Evolutionary conservation across 352 stramenopile genomes (phyloP), one percentile per base, ranked within the genome.

Genomic region (Pythium myriotylum): DNA sequence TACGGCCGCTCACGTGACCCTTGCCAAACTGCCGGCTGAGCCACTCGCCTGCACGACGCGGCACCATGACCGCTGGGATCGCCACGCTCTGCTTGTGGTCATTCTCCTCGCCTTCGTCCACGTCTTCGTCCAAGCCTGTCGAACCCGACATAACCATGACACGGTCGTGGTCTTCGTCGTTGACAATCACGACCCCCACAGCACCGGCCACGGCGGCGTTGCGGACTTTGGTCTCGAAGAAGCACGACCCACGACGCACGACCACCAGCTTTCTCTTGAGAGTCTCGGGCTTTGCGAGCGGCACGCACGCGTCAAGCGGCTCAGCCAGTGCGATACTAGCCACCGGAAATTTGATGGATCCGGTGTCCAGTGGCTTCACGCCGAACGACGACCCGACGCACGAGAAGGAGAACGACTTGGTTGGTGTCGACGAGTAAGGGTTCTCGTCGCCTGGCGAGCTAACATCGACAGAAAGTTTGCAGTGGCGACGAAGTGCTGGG

Each of bases 71-170:
- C 8, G 78, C 75, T 13, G 83, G 81, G 6, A 89, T 67, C 4
- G 64, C 42, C 5, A 84, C 24, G 24, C 54, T 62, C 23, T 72
- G 49, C 26, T 48, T 16, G 1, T 52, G 26, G n/a, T 52, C 40
- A 6, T 56, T 46, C 26, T 17, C 46, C 20, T 27, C 26, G 46
- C 3, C 40, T 14, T 50, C 3, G 8, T 48, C 54, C 3, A 79
- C 68, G 13, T 24, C 7, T 4, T 54, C 53, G 1, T 59, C 53
- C 23, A 35, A 10, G 29, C 55, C 64, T 6, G 58, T 66, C 4
- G 74, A 71, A 17, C 79, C 73, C 29, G 77, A 84, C 86, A 94
- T 94, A 56, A 93, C 78, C 71, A 94, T 92, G 33, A 95, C 73
- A 13, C 67, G 67, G 45, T 91, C 70, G 1, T 79, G 70, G 19